Conservation (phyloP, 345 rosid genomes). For the Fremontodendron californicum region DNA sequence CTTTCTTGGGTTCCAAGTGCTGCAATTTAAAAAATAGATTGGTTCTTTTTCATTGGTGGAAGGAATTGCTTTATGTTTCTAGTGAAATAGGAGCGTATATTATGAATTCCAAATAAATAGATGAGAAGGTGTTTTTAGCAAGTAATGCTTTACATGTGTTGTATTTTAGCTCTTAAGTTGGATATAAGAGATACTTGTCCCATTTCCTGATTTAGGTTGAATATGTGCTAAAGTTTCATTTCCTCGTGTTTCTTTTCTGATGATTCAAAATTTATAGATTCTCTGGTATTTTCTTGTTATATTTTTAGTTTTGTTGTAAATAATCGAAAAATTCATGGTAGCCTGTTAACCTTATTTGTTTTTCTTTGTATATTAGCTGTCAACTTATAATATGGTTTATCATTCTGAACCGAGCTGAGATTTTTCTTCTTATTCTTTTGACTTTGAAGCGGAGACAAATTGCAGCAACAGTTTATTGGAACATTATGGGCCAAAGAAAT, state of each 20-base stretch:
- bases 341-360: neutral
- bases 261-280: neutral
- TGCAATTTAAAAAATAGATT: neutral
- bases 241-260: neutral
- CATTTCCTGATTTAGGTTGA: neutral
- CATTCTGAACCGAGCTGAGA: conserved; percentile 9
- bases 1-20: neutral
- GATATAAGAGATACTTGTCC: neutral
- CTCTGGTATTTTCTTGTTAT: neutral
- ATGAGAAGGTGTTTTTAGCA: neutral
- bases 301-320: neutral
- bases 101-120: neutral
- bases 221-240: neutral
- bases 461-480: conserved; percentile 12
- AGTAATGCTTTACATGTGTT: neutral
- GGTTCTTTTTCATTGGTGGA: neutral
- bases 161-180: neutral
- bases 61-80: neutral
- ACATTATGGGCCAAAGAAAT: conserved; percentile 55
- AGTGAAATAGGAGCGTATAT: neutral
- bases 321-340: neutral
- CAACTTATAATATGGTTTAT: neutral
- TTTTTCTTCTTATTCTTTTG: conserved; percentile 7
- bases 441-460: conserved; percentile 27
- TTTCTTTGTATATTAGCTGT: neutral